Conservation (phyloP, 257 asterid species). For the Solanum clarkiae region DNA sequence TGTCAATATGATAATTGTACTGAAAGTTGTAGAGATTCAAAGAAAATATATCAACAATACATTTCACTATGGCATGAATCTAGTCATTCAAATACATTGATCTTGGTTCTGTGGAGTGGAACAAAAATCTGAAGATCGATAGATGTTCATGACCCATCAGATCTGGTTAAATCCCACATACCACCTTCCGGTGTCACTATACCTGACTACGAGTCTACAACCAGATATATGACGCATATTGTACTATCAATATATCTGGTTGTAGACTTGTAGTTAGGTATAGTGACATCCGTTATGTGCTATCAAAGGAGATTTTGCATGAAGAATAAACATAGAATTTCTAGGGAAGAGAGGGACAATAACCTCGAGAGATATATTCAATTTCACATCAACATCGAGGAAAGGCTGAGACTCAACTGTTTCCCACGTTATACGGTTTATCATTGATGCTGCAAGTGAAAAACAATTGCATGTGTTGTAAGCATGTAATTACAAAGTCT, state of each 20-base stretch:
- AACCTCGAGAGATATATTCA: conserved; percentile 33
- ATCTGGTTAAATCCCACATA: not conserved
- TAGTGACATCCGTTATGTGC: not conserved
- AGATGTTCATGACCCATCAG: not conserved
- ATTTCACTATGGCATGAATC: not conserved
- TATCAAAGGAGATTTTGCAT: not conserved
- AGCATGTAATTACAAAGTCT: not conserved
- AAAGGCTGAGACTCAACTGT: conserved; percentile 32
- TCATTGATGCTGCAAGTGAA: conserved; percentile 61
- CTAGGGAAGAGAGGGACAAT: not conserved
- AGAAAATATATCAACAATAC: not conserved
- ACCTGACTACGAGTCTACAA: not conserved
- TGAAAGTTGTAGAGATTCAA: not conserved
- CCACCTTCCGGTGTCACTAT: not conserved
- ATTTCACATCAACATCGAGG: conserved; percentile 57
- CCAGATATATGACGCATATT: not conserved
- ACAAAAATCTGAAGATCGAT: not conserved
- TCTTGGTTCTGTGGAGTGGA: not conserved
- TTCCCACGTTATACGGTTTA: conserved; percentile 66
- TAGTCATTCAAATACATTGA: not conserved
- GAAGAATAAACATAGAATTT: not conserved
- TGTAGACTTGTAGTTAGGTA: too few relatives aligned
- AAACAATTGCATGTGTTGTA: not conserved
- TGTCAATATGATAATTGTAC: not conserved
- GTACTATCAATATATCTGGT: too few relatives aligned